Evolutionary conservation across 257 asterid genomes (phyloP), one percentile per base, ranked within the genome.

Genomic region (Primulina eburnea): DNA sequence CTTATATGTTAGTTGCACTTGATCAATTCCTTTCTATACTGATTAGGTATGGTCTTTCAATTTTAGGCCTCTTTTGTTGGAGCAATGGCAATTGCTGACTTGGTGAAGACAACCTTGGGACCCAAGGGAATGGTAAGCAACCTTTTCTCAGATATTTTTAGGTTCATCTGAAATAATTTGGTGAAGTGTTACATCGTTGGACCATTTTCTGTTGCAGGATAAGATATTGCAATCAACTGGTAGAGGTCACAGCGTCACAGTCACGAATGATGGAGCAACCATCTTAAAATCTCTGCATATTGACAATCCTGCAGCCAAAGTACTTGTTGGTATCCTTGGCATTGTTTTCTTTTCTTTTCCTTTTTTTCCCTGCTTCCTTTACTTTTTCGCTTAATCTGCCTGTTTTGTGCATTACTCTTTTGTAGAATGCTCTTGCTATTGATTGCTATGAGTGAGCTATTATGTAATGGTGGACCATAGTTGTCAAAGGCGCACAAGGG

Each of bases 271-370:
- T 77, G 99, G 99, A 57, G 99, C 99, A 16, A 91, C 99, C 76
- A 91, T 94, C 88, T 82, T 94, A 69, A 94, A 91, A 84, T 91
- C 99, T 28, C 86, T 91, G 60, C 99, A 91, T 78, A 94, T 94
- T 69, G 97, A 94, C 82, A 94, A 94, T 67, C 83, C 99, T 62
- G 99, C 99, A 64, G 99, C 99, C 28, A 94, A 91, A 90, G 99
- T 94, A 57, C 97, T 94, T 70, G 82, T 94, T 57, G 99, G 99
- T 94, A 88, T 90, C 89, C 87, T 88, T 88, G 76, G 14, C 71
- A 43, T 47, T 55, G 28, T 70, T 34, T 50, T 21, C 40, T 53
- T 4, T 40, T 24, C 9, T 50, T 37, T 58, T 16, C 38, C 4
- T 34, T 4, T 47, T 47, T 47, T 47, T 21, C 18, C 18, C n/a